A percentile compares a stretch with the other conserved stretches of the same genome.
Evolutionary conservation across 2,329 filamentous ascomycete genomes (phyloP).

Genomic region (Plenodomus tracheiphilus): DNA sequence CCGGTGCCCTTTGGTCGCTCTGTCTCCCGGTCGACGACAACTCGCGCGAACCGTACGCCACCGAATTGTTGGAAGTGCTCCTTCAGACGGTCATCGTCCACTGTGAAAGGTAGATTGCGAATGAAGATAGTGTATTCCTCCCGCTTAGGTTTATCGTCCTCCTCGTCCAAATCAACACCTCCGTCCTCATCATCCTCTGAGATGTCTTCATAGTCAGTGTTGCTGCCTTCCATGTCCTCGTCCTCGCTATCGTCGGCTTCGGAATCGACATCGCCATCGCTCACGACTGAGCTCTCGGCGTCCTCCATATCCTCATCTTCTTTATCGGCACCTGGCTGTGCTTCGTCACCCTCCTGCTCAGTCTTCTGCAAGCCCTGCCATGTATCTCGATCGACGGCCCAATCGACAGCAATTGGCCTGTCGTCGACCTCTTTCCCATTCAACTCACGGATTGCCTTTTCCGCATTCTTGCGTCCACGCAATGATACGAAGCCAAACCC

Average conservation of each 20-base stretch:
- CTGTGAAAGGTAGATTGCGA: constrained; percentile 89
- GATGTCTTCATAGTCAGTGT: constrained; percentile 43
- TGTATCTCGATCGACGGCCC: constrained; percentile 88
- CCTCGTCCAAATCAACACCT: constrained; percentile 28
- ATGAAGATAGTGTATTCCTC: constrained; percentile 84
- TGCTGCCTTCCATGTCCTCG: constrained; percentile 47
- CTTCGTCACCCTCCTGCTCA: constrained; percentile 46
- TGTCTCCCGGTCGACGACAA: constrained; percentile 84
- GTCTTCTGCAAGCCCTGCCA: constrained; percentile 68
- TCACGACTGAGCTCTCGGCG: constrained; percentile 43
- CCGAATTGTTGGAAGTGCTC: constrained; percentile 89
- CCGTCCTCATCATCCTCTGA: constrained; percentile 48
- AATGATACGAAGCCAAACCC: constrained; percentile 94
- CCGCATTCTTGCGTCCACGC: constrained; percentile 84
- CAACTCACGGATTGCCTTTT: constrained; percentile 79
- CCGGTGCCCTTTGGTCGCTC: constrained; percentile 88
- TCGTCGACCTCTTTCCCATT: constrained; percentile 93
- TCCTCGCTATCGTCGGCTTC: constrained; percentile 45
- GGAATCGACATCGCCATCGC: constrained; percentile 47
- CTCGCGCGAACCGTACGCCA: constrained; percentile 82
- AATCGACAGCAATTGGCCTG: constrained; percentile 88
- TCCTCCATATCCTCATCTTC: constrained; percentile 44
- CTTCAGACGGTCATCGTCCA: constrained; percentile 79
- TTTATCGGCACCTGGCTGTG: constrained; percentile 45
- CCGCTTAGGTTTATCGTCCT: constrained; percentile 49